Base-by-base conservation (phyloP, 352 stramenopile genomes). In the Phytophthora idaei region DNA sequence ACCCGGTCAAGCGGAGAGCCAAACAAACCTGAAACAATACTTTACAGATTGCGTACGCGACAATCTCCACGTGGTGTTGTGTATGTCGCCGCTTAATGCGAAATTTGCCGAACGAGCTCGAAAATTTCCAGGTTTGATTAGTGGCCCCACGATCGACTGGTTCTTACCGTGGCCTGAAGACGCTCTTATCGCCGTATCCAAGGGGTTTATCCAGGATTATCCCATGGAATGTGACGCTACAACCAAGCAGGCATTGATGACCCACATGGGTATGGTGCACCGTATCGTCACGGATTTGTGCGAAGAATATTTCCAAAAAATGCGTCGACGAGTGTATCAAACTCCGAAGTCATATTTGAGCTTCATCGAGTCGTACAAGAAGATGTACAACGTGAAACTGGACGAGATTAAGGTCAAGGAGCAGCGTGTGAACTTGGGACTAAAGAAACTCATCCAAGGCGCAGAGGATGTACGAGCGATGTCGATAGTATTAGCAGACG, bases 141-240 rank as follows among this genome's bases (percentile, higher is more conserved):
- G 87, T 48, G 95, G 92, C 4, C 96, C 96, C n/a, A 99, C 97
- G 3, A 99, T 99, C 67, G 97, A 99, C 60, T 99, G 97, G 97
- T 99, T 99, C 81, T 77, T 99, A 44, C 88, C 95, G n/a, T 99
- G 97, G 97, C 97, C 97, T 5, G 95, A 99, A 83, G 97, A 99
- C 66, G 97, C 97, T 5, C 80, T 99, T 6, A 98, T 99, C 12
- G 95, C 92, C 31, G 97, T 99, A 39, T 98, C 95, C 10, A 95
- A 97, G 65, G 96, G 97, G 0, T 98, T 99, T 55, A 98, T 99
- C 64, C 87, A 96, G 15, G 93, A 99, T 51, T 99, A 98, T 66
- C 78, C 90, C 14, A 97, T 99, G 69, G 97, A 99, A 51, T 98
- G 94, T 58, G 87, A 97, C 50, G 78, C 90, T 0, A 75, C 85